Evolutionary conservation across 2,329 filamentous ascomycete genomes (phyloP), one percentile per base, ranked within the genome.

Genomic region (Fonsecaea pedrosoi): DNA sequence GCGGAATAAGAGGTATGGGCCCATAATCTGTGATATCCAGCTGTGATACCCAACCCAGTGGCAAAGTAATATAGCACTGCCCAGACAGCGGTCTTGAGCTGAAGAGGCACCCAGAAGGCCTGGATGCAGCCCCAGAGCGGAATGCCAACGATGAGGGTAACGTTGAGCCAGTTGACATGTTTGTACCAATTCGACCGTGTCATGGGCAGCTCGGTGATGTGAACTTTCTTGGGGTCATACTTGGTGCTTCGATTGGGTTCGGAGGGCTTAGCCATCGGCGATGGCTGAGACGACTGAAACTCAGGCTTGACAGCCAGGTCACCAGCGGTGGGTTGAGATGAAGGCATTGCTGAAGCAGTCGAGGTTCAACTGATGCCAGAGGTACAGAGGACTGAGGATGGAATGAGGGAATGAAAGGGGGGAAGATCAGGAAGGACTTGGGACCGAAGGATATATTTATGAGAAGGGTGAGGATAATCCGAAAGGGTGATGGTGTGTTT

Each of bases 81-180:
- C 81, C 89, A 95, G 74, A 92, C 76, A 69, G 87, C 85, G 2
- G 92, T 96, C 80, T 92, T 88, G 71, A 84, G 79, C 58, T 87
- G 83, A 38, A 94, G 82, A 64, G 92, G 92, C 54, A 92, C 90
- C 89, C 90, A 96, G 81, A 91, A 88, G 60, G 92, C 85, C 62
- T 87, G 85, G 73, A 95, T 80, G 76, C 90, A 86, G 70, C 93
- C 93, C 65, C 86, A 83, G 56, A 94, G 69, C 50, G 94, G 93
- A 54, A 96, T 85, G 72, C 90, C 84, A 71, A 96, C 79, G 77
- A 96, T 94, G 78, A 97, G 86, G 69, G 84, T 86, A 70, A 92
- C 89, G 79, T 96, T 97, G 72, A 97, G 85, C 92, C 93, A 97
- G 85, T 96, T 93, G 83, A 97, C 86, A 77, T 97, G 93, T 82